Conservation (phyloP, 352 stramenopile species). For the Globisporangium paroecandrum region DNA sequence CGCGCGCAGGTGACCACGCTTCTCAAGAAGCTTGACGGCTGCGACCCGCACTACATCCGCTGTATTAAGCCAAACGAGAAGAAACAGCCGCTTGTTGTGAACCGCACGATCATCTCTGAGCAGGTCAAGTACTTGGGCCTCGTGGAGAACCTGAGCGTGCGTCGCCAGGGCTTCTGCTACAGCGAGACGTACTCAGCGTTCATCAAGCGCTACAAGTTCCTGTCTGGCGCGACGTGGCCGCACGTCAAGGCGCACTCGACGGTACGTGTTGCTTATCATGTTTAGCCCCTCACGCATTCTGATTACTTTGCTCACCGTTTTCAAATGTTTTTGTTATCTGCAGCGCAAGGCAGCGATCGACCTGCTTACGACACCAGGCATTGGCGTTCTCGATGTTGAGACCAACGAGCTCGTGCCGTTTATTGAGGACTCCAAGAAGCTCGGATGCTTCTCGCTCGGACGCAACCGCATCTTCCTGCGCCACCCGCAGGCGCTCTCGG, state of each 20-base stretch:
- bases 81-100: slow-evolving; percentile 68
- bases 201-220: slow-evolving; percentile 83
- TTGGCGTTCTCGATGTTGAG: slow-evolving; percentile 57
- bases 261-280: slow-evolving; percentile 19
- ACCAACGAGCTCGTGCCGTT: slow-evolving; percentile 59
- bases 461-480: slow-evolving; percentile 90
- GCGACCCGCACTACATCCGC: slow-evolving; percentile 89
- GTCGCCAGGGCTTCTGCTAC: slow-evolving; percentile 84
- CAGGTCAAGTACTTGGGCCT: slow-evolving; percentile 81
- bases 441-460: slow-evolving; percentile 80
- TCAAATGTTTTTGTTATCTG: slow-evolving; percentile 1
- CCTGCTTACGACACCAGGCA: slow-evolving; percentile 55
- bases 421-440: slow-evolving; percentile 65
- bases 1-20: slow-evolving; percentile 73
- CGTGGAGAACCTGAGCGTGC: slow-evolving; percentile 80
- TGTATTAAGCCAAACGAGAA: slow-evolving; percentile 91
- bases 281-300: not conserved
- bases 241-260: slow-evolving; percentile 55
- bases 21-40: slow-evolving; percentile 81
- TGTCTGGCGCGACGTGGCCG: slow-evolving; percentile 77
- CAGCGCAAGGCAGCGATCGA: slow-evolving; percentile 71
- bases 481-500: slow-evolving; percentile 84
- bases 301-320: not conserved
- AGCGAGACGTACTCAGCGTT: slow-evolving; percentile 77
- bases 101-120: slow-evolving; percentile 65